Conservation (phyloP, 352 stramenopile species). For the Pythium graminicola region DNA sequence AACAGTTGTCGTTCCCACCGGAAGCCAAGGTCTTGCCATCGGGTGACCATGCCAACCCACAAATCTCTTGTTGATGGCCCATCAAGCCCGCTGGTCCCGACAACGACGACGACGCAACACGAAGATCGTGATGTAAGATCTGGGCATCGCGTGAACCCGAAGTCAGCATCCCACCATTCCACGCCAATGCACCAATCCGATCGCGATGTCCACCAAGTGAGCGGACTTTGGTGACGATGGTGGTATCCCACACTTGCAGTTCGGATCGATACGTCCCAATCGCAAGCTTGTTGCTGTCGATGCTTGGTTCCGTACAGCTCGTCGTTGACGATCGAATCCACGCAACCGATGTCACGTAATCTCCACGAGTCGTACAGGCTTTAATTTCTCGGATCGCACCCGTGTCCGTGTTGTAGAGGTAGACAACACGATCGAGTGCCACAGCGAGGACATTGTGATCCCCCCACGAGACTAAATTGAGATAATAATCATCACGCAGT, state of each 20-base stretch:
- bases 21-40: slow-evolving; percentile 94
- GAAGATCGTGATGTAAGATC: slow-evolving; percentile 87
- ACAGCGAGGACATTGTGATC: slow-evolving; percentile 96
- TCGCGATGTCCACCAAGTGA: slow-evolving; percentile 90
- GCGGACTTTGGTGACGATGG: slow-evolving; percentile 88
- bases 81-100: slow-evolving; percentile 29
- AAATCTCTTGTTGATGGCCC: slow-evolving; percentile 97
- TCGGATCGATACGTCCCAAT: slow-evolving; percentile 93
- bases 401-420: slow-evolving; percentile 96
- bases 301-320: slow-evolving; percentile 5
- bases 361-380: slow-evolving; percentile 65
- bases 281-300: slow-evolving; percentile 80
- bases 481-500: slow-evolving; percentile 99
- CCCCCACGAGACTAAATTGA: slow-evolving; percentile 98
- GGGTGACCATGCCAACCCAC: slow-evolving; percentile 94
- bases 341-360: slow-evolving; percentile 96
- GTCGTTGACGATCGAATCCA: slow-evolving; percentile 81
- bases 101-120: slow-evolving; percentile 21
- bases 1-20: slow-evolving; percentile 96
- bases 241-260: slow-evolving; percentile 97
- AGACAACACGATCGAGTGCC: slow-evolving; percentile 95
- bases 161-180: slow-evolving; percentile 93
- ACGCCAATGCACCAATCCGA: slow-evolving; percentile 92
- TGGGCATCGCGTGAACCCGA: slow-evolving; percentile 92
- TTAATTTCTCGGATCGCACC: slow-evolving; percentile 95